These are phyloP conservation scores for Fragilariopsis cylindrus DNA, from an alignment of 108 stramenopile genomes.

Conservation along the genomic window DNA sequence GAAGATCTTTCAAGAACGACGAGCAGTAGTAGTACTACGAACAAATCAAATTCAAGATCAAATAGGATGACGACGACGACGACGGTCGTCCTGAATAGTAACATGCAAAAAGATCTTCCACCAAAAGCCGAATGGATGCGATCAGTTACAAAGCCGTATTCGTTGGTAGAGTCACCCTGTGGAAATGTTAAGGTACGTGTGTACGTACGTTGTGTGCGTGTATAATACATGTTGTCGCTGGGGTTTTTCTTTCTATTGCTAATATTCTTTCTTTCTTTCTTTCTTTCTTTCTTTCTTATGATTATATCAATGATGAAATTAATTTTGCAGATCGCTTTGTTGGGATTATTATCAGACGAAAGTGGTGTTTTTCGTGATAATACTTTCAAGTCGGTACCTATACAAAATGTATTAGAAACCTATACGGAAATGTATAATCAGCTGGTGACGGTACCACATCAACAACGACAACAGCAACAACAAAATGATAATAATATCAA, in stretches of 20 bases:
- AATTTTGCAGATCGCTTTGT: slow-evolving; percentile 41
- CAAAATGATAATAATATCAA: neutral
- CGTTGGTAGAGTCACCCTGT: slow-evolving; percentile 27
- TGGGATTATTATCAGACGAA: slow-evolving; percentile 78
- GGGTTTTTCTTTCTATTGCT: too few species aligned
- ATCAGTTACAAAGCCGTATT: slow-evolving; percentile 30
- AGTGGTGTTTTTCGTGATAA: slow-evolving; percentile 59
- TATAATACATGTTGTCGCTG: too few species aligned
- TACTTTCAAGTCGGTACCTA: slow-evolving; percentile 66
- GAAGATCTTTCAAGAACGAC: slow-evolving; percentile 34
- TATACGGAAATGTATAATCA: slow-evolving; percentile 20
- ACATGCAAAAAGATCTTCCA: slow-evolving; percentile 44
- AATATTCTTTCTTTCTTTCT: too few species aligned
- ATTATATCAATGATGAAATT: too few species aligned
- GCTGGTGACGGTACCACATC: slow-evolving; percentile 1
- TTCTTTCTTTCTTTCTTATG: too few species aligned
- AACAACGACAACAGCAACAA: slow-evolving; percentile 23
- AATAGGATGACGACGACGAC: neutral
- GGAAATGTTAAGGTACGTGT: neutral
- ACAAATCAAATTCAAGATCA: neutral
- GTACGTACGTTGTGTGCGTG: too few species aligned
- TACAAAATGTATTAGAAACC: slow-evolving; percentile 47
- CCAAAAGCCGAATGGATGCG: slow-evolving; percentile 35
- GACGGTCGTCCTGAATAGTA: slow-evolving; percentile 56
- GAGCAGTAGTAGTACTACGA: neutral